Base-by-base conservation (phyloP, 2,329 filamentous ascomycete genomes). In the Fusarium verrucosum region DNA sequence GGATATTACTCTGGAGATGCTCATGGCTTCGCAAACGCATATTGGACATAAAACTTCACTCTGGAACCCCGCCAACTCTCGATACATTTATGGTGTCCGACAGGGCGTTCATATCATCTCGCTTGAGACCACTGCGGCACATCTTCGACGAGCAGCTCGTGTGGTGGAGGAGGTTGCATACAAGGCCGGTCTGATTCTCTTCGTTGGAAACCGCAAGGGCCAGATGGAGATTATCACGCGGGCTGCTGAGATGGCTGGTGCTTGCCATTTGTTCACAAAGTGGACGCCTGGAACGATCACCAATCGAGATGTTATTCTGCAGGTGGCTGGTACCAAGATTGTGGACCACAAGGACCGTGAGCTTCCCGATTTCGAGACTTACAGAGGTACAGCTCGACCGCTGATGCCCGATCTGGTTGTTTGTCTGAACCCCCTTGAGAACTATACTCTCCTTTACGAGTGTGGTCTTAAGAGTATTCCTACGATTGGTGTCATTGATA, bases 201-300 rank as follows among this genome's bases (percentile, higher is more conserved):
- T 98, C 73, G 94, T 94, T 1, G 95, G 95, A 40, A 98, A 91
- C 7, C 85, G 94, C 26, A 84, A 87, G 52, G 93, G 92, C 2
- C 94, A 97, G 74, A 90, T 90, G 76, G 85, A 90, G 63, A 85
- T 89, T 50, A 91, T 97, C 2, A 91, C 96, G 16, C 87, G 87
- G 64, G 93, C 94, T 7, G 93, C 95, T 1, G 82, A 90, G 75
- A 77, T 96, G 62, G 87, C 93, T 0, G 84, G 87, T 56, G 92
- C 87, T 3, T 98, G 91, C 74, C 94, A 98, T 76, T 78, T 99
- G 30, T 98, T 97, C 74, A 91, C 92, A 73, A 90, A 92, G 72
- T 99, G 95, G 95, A 92, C 89, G 45, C 92, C 95, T 0, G 95
- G 95, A 1, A 88, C 87, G 62, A 92, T 99, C 72, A 98, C 95